Evolutionary conservation across 1,284 basidiomycete species (phyloP).

Genomic region (Amylostereum chailletii): DNA sequence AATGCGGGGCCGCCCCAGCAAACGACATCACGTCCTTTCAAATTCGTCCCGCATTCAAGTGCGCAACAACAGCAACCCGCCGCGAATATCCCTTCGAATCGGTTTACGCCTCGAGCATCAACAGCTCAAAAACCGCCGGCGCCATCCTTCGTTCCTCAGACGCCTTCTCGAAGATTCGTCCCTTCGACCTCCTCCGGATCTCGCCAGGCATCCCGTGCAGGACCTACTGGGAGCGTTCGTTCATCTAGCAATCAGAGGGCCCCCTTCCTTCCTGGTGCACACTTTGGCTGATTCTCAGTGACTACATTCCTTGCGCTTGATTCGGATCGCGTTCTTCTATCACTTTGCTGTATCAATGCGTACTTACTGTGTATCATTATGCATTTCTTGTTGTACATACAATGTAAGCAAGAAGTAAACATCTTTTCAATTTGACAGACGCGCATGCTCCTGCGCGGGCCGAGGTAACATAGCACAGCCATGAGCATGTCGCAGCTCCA

Average conservation of each 20-base stretch:
- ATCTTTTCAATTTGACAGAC: no score
- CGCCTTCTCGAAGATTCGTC: slow-evolving; percentile 5
- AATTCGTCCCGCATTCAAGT: slow-evolving; percentile 6
- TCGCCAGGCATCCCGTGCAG: neutral
- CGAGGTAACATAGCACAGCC: neutral
- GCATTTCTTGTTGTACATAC: no score
- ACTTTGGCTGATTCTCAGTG: slow-evolving; percentile 18
- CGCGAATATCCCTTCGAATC: slow-evolving; percentile 10
- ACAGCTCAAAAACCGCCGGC: slow-evolving; percentile 6
- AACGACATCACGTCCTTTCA: slow-evolving; percentile 4
- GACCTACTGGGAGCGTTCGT: neutral
- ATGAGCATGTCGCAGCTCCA: neutral
- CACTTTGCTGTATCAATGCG: neutral
- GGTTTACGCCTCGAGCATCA: slow-evolving; percentile 14
- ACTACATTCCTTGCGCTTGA: neutral
- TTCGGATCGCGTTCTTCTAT: neutral
- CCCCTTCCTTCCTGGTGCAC: slow-evolving; percentile 33
- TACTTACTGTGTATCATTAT: neutral
- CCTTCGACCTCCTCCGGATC: neutral
- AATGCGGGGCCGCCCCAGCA: slow-evolving; percentile 6
- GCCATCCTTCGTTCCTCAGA: slow-evolving; percentile 11
- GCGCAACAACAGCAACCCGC: slow-evolving; percentile 2
- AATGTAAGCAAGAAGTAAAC: no score
- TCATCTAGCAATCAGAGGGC: slow-evolving; percentile 29
- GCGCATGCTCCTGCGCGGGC: neutral